Evolutionary conservation across 2,329 filamentous ascomycete genomes (phyloP), one percentile per base, ranked within the genome.

Genomic region (Samsoniella hepiali): DNA sequence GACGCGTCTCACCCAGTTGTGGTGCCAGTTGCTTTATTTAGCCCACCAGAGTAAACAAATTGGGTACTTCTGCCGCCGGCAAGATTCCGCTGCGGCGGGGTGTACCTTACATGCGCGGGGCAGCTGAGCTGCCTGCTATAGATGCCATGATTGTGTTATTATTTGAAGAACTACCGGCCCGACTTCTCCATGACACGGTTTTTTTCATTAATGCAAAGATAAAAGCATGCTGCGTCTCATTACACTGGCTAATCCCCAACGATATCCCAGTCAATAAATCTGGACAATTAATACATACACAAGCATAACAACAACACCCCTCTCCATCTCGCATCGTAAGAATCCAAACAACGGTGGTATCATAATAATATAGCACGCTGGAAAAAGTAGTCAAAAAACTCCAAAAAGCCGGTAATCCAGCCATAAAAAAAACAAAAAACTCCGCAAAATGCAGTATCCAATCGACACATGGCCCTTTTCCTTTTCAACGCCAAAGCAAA

Each of bases 41-140:
- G 45, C 22, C 42, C 22, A 5, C 44, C 44, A 22, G 17, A 29
- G 58, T 61, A 61, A 61, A 61, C 58, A 54, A 61, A 27, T 17
- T 3, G 9, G 62, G 62, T 64, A 64, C 62, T 32, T 64, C n/a
- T 32, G 42, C 47, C 47, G 27, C 56, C 62, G 7, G 56, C 62
- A 34, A 60, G 9, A 36, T 55, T 49, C 36, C 5, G 49, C 49
- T 36, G 47, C 15, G 10, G 49, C 13, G 47, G 38, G 17, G 11
- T 45, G 58, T 53, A 54, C 49, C 47, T 54, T 15, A 17, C 13
- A 15, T 8, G 29, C 58, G 58, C 47, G 47, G 47, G 32, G 51
- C 34, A 54, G 42, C 15, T 31, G 8, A 31, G 11, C 31, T 9
- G 29, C 47, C 47, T 10, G 15, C 15, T 40, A 40, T 40, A 40